phyloP scores from a whole-genome alignment of 2,329 filamentous ascomycete species.

The Setomelanomma holmii region DNA sequence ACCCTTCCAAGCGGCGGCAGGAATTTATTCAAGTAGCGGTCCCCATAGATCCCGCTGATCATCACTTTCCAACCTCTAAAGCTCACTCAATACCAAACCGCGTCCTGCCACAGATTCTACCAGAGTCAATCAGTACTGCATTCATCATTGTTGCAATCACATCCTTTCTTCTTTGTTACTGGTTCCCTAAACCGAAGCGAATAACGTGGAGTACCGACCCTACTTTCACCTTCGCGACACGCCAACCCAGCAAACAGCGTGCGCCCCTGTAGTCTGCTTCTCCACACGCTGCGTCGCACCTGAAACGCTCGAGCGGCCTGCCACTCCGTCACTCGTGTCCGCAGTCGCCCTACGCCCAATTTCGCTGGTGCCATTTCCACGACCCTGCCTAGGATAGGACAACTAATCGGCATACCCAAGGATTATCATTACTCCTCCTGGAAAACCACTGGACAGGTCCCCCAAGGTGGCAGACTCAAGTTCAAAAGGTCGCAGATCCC shows the following conservation, averaged over 20 bases:
- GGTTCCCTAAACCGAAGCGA: slow-evolving; percentile 28
- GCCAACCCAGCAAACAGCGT: slow-evolving; percentile 28
- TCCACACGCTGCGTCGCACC: slow-evolving; percentile 45
- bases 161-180: slow-evolving; percentile 48
- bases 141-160: slow-evolving; percentile 36
- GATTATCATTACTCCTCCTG: slow-evolving; percentile 46
- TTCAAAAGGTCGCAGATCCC: slow-evolving; percentile 59
- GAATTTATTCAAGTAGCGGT: slow-evolving; percentile 43
- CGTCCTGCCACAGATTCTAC: slow-evolving; percentile 26
- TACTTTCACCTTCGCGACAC: slow-evolving; percentile 33
- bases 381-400: slow-evolving; percentile 41
- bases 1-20: slow-evolving; percentile 29
- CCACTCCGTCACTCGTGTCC: slow-evolving; percentile 41
- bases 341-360: slow-evolving; percentile 38
- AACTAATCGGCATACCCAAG: slow-evolving; percentile 47
- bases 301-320: slow-evolving; percentile 49
- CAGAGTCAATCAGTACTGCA: slow-evolving; percentile 39
- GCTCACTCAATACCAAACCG: slow-evolving; percentile 40
- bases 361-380: slow-evolving; percentile 46
- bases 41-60: slow-evolving; percentile 44
- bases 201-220: slow-evolving; percentile 28
- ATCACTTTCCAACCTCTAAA: slow-evolving; percentile 37
- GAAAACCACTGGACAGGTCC: slow-evolving; percentile 41
- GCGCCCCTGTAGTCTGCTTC: slow-evolving; percentile 31
- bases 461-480: slow-evolving; percentile 45